phyloP scores from a whole-genome alignment of 2,329 filamentous ascomycete species.

The Lachnellula suecica region DNA sequence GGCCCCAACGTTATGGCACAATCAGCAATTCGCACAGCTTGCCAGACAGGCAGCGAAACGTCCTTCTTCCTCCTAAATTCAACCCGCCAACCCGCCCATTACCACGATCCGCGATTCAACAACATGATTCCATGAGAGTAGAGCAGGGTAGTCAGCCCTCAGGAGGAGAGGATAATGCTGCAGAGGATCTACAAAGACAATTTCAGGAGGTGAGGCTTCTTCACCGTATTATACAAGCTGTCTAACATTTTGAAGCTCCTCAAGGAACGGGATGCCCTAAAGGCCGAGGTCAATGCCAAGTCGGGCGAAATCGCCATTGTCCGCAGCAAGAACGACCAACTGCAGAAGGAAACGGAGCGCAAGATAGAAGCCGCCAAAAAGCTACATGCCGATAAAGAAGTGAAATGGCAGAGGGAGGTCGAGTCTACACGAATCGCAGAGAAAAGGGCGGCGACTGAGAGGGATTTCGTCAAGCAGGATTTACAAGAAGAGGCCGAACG shows the following conservation, averaged over 20 bases:
- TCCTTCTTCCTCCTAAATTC: constrained; percentile 12
- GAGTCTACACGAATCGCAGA: constrained; percentile 65
- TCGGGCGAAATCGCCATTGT: constrained; percentile 74
- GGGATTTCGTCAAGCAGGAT: constrained; percentile 72
- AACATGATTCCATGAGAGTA: constrained; percentile 16
- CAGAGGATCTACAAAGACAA: constrained; percentile 23
- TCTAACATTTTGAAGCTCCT: constrained; percentile 33
- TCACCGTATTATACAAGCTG: background rate
- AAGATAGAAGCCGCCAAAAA: constrained; percentile 62
- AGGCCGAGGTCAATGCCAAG: constrained; percentile 59
- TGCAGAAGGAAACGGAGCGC: constrained; percentile 59
- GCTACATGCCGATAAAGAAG: constrained; percentile 61
- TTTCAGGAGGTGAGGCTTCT: constrained; percentile 26
- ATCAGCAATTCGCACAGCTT: constrained; percentile 8
- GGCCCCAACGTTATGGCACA: constrained; percentile 21
- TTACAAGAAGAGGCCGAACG: constrained; percentile 57
- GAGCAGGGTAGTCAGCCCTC: constrained; percentile 18
- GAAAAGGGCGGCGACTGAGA: constrained; percentile 65
- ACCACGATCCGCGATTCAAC: constrained; percentile 4
- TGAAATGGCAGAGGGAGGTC: constrained; percentile 61
- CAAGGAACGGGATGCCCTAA: constrained; percentile 53
- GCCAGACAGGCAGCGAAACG: constrained; percentile 13
- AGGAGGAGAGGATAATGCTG: constrained; percentile 5
- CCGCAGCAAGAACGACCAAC: constrained; percentile 66
- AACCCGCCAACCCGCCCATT: constrained; percentile 5